Conservation (phyloP, 2,329 filamentous ascomycete genomes). For the Karstenula rhodostoma region DNA sequence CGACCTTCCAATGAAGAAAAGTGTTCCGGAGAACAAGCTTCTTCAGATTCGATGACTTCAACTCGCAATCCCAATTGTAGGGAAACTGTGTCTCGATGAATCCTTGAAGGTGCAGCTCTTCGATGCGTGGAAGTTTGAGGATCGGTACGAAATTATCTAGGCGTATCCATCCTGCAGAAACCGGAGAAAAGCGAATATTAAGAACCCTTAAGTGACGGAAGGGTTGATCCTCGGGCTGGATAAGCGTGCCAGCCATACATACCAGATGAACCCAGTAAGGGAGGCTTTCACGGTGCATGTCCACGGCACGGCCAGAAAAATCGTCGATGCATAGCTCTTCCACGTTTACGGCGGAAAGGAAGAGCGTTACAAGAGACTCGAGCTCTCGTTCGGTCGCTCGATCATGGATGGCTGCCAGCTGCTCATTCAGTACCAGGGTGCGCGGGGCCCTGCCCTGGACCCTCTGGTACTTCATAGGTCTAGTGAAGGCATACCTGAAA, state of each 20-base stretch:
- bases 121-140: not conserved
- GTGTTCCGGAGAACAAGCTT: not conserved
- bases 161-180: not conserved
- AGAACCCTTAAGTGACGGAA: not conserved
- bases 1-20: not conserved
- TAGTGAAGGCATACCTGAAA: not conserved
- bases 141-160: not conserved
- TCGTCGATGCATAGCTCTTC: not conserved
- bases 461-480: not conserved
- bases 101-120: not conserved
- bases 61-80: not conserved
- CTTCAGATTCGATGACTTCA: not conserved
- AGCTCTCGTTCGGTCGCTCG: not conserved
- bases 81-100: not conserved
- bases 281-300: not conserved
- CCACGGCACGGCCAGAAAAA: not conserved
- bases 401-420: not conserved
- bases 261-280: not conserved
- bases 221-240: not conserved
- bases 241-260: not conserved
- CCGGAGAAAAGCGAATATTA: not conserved
- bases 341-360: not conserved
- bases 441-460: not conserved
- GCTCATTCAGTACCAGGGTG: not conserved
- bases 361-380: not conserved